A percentile compares a stretch with the other conserved stretches of the same genome.
phyloP scores from a whole-genome alignment of 1,139 yeast species.

The Nematodospora anomalae region DNA sequence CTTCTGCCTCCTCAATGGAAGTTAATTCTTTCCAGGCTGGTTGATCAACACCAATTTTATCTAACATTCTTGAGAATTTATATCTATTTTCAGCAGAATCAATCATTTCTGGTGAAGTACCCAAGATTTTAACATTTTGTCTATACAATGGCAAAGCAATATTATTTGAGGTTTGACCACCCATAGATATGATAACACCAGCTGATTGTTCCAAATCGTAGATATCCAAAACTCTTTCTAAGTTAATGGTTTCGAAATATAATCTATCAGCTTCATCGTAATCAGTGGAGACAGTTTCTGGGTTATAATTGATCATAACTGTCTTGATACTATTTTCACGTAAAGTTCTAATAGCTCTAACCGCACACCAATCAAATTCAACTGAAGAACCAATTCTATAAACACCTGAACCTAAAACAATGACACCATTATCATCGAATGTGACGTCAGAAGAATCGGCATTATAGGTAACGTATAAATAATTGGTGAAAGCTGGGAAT shows the following conservation, averaged over 20 bases:
- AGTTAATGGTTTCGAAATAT: conserved; percentile 91
- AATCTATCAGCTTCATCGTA: conserved; percentile 97
- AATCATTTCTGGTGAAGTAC: conserved; percentile 92
- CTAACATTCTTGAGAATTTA: conserved; percentile 92
- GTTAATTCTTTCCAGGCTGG: conserved; percentile 97
- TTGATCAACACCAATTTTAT: conserved; percentile 88
- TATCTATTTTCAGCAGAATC: conserved; percentile 98
- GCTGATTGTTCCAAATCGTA: conserved; percentile 87
- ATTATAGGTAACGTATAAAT: conserved; percentile 92
- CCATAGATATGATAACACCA: conserved; percentile 95
- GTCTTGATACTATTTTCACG: conserved; percentile 87
- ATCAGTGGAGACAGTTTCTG: conserved; percentile 98
- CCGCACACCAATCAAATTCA: conserved; percentile 99
- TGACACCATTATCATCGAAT: conserved; percentile 86
- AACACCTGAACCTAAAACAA: conserved; percentile 97
- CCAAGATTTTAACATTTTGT: conserved; percentile 83
- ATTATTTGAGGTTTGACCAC: conserved; percentile 97
- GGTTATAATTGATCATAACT: conserved; percentile 95
- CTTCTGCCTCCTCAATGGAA: conserved; percentile 79
- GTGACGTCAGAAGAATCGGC: conserved; percentile 83
- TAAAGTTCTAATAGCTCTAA: conserved; percentile 90
- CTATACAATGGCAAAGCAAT: conserved; percentile 85
- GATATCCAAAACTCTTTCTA: conserved; percentile 96
- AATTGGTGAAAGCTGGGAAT: conserved; percentile 96
- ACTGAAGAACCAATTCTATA: conserved; percentile 98